These are phyloP conservation scores for Yamadazyma sp. DNA, from an alignment of 1,139 yeast genomes.

Conservation along the genomic window DNA sequence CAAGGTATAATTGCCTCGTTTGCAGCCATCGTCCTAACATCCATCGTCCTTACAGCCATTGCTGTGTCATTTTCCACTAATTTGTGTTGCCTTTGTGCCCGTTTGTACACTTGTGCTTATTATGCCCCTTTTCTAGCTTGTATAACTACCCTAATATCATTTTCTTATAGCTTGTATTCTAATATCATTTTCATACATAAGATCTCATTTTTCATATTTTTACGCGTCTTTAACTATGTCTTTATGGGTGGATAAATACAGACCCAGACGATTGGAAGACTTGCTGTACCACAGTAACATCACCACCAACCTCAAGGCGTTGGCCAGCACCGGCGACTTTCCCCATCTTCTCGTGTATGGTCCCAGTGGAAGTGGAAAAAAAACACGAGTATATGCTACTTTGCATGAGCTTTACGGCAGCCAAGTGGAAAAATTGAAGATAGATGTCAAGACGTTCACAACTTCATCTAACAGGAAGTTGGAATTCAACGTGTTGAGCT, in stretches of 20 bases:
- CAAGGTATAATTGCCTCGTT: conserved; percentile 24
- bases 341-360: conserved; percentile 94
- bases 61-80: too few relatives aligned
- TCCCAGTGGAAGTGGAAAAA: conserved; percentile 96
- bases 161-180: background rate
- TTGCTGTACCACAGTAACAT: conserved; percentile 69
- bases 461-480: conserved; percentile 72
- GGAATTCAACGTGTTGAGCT: conserved; percentile 87
- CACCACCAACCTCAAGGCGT: conserved; percentile 61
- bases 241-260: conserved; percentile 93
- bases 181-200: conserved; percentile 1
- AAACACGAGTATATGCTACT: conserved; percentile 85
- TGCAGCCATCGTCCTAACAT: too few relatives aligned
- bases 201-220: too few relatives aligned
- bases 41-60: too few relatives aligned
- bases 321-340: conserved; percentile 78
- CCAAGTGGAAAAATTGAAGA: conserved; percentile 78
- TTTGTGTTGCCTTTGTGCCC: too few relatives aligned
- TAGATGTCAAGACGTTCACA: conserved; percentile 82
- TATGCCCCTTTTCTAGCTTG: background rate
- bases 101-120: too few relatives aligned
- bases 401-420: conserved; percentile 79
- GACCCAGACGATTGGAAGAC: conserved; percentile 68
- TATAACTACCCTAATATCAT: background rate
- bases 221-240: conserved; percentile 58